Evolutionary conservation across 1,139 yeast species (phyloP).

Genomic region (Eremothecium coryli): DNA sequence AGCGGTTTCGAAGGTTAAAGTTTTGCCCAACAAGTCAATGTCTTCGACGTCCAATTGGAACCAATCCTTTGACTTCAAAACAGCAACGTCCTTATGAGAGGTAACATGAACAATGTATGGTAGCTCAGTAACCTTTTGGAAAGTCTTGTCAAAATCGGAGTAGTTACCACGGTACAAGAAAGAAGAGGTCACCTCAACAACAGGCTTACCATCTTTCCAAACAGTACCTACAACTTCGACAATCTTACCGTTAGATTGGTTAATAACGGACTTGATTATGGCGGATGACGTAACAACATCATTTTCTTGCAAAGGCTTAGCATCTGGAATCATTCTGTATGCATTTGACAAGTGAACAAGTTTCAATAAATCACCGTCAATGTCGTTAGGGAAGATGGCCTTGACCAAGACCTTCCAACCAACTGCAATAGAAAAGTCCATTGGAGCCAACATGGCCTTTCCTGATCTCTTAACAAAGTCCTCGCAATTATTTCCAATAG

Average conservation of each 20-base stretch:
- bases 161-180: slow-evolving; percentile 95
- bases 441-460: slow-evolving; percentile 82
- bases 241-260: slow-evolving; percentile 87
- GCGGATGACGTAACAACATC: slow-evolving; percentile 80
- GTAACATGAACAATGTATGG: slow-evolving; percentile 72
- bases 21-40: slow-evolving; percentile 65
- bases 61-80: slow-evolving; percentile 94
- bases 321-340: slow-evolving; percentile 88
- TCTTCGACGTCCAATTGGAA: slow-evolving; percentile 68
- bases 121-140: slow-evolving; percentile 79
- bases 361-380: slow-evolving; percentile 92
- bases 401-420: slow-evolving; percentile 98
- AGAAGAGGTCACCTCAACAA: slow-evolving; percentile 89
- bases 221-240: slow-evolving; percentile 93
- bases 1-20: slow-evolving; percentile 82
- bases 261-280: slow-evolving; percentile 76
- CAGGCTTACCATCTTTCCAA: slow-evolving; percentile 64
- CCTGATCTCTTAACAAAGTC: slow-evolving; percentile 88
- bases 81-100: slow-evolving; percentile 83
- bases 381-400: slow-evolving; percentile 91
- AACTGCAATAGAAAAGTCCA: slow-evolving; percentile 97
- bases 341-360: slow-evolving; percentile 93
- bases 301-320: slow-evolving; percentile 80
- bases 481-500: slow-evolving; percentile 94
- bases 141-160: slow-evolving; percentile 81